Conservation (phyloP, 805 yeast genomes). For the Saccharomycopsis javanensis region DNA sequence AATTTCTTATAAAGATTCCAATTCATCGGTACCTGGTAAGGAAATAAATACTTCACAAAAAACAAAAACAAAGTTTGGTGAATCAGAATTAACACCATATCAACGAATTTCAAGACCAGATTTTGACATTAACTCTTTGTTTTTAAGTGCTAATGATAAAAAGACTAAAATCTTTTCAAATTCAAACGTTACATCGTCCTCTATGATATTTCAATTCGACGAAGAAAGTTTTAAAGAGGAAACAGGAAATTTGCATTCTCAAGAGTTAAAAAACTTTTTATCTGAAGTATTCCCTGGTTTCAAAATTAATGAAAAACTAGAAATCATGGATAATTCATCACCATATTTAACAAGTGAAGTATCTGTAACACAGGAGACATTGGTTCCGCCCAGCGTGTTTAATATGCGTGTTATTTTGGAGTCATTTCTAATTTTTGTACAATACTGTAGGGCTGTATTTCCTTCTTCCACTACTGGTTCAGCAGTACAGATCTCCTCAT, state of each 20-base stretch:
- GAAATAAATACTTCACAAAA: conserved; percentile 10
- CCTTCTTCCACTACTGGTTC: conserved; percentile 24
- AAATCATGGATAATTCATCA: conserved; percentile 28
- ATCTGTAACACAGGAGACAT: conserved; percentile 47
- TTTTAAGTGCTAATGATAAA: conserved; percentile 6
- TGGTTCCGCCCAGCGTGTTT: conserved; percentile 62
- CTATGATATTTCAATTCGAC: conserved; percentile 28
- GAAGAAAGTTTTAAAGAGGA: conserved; percentile 25
- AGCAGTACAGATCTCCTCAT: conserved; percentile 1
- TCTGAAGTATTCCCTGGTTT: conserved; percentile 69
- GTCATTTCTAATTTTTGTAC: conserved; percentile 57
- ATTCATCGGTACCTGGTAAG: not conserved
- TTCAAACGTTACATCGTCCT: conserved; percentile 15
- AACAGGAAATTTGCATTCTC: conserved; percentile 26
- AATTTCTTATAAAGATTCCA: conserved; percentile 14
- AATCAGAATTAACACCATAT: not conserved
- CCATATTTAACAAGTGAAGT: conserved; percentile 54
- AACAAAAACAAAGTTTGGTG: conserved; percentile 8
- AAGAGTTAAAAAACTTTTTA: conserved; percentile 36
- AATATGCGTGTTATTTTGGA: conserved; percentile 75
- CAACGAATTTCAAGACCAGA: not conserved
- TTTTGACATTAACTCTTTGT: conserved; percentile 7
- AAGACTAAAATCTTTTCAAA: conserved; percentile 4
- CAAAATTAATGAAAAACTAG: conserved; percentile 15
- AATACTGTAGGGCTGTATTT: conserved; percentile 41